These are phyloP conservation scores for Cladorrhinum sp. DNA, from an alignment of 2,329 filamentous ascomycete genomes.

Conservation along the genomic window DNA sequence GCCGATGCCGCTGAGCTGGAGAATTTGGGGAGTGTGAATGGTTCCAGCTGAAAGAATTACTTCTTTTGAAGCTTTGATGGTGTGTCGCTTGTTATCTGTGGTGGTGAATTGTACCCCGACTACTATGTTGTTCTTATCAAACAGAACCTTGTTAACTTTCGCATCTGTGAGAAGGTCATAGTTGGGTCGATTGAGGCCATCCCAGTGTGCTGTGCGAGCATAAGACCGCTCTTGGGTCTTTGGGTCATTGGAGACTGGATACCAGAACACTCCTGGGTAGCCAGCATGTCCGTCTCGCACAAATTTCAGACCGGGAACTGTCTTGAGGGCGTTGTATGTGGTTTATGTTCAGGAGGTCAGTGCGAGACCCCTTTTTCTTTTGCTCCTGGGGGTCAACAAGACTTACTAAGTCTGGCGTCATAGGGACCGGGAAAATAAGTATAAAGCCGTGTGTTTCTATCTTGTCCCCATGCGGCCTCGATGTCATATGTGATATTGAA, in stretches of 20 bases:
- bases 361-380: background rate
- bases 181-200: constrained; percentile 7
- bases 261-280: background rate
- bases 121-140: background rate
- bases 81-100: background rate
- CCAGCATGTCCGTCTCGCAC: background rate
- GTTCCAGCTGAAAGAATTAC: constrained; percentile 43
- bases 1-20: constrained; percentile 39
- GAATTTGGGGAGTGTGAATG: constrained; percentile 44
- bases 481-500: constrained; percentile 12
- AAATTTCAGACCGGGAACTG: background rate
- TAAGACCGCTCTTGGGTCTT: background rate
- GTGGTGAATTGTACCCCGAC: constrained; percentile 1
- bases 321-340: background rate
- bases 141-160: constrained; percentile 4
- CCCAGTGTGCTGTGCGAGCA: constrained; percentile 1
- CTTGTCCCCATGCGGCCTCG: constrained; percentile 5
- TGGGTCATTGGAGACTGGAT: background rate
- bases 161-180: constrained; percentile 5
- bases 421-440: background rate
- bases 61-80: constrained; percentile 29
- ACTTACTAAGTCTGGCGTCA: background rate
- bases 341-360: background rate
- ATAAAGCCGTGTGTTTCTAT: background rate
- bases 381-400: background rate